Evolutionary conservation across 345 rosid species (phyloP), one percentile per base, ranked within the genome.

Genomic region (Anacardium occidentale): DNA sequence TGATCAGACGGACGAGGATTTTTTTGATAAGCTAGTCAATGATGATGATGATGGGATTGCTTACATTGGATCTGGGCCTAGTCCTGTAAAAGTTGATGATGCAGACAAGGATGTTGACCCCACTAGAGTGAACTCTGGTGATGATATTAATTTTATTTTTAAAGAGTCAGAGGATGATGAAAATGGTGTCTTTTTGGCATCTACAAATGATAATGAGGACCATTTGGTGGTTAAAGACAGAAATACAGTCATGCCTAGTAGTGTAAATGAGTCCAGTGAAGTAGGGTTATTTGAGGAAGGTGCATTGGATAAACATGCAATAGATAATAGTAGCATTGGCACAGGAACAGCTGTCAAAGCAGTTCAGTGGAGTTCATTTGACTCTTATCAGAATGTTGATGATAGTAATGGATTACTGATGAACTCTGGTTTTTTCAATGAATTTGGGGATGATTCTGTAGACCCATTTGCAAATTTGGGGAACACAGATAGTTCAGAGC

Each of bases 1-100:
- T 83, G 97, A 95, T 89, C 92, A 89, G 83, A 89, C 92, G 59
- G 98, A 95, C 40, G 96, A 88, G 85, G 98, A 92, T 86, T 95
- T 95, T 87, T 95, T 95, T 55, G 97, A 95, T 78, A 89, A 87
- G 66, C 88, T 95, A 76, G 98, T 90, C 47, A 87, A 89, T 44
- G 97, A 92, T 56, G 83, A 89, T 69, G 62, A 68, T 40, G 73
- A 44, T 25, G 73, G 17, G 42, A 58, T 57, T 57, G 10, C 25
- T 24, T n/a, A 26, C 44, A 25, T 12, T 44, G 73, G 64, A 45
- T 69, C 44, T n/a, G 64, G 42, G 5, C 17, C 52, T 44, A 25
- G 55, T 56, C 21, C 25, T 57, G 64, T 22, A 0, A 45, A 40
- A 22, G 42, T 11, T 59, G 74, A 59, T 59, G 29, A 18, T n/a